phyloP scores from a whole-genome alignment of 2,329 filamentous ascomycete genomes.

The Rutstroemia sp. region DNA sequence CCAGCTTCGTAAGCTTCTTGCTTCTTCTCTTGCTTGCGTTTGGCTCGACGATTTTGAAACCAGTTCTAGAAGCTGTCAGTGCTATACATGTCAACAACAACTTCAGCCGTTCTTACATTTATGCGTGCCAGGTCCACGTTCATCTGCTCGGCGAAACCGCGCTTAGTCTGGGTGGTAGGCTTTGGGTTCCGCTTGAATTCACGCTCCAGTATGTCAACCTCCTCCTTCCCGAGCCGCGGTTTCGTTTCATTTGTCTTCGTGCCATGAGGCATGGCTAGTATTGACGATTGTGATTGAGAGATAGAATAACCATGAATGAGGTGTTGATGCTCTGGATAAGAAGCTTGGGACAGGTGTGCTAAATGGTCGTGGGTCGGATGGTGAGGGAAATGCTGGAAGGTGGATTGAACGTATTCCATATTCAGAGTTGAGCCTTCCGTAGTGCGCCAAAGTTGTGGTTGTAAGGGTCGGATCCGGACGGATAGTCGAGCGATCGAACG shows the following conservation, averaged over 20 bases:
- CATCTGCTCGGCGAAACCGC: constrained; percentile 53
- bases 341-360: constrained; percentile 10
- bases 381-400: constrained; percentile 8
- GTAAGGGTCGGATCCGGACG: neutral
- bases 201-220: constrained; percentile 50
- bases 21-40: constrained; percentile 48
- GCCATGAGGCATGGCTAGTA: constrained; percentile 19
- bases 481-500: neutral
- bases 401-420: constrained; percentile 25
- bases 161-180: constrained; percentile 54
- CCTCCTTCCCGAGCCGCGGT: constrained; percentile 45
- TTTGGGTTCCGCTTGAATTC: constrained; percentile 59
- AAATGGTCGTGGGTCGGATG: constrained; percentile 18
- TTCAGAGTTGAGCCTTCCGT: constrained; percentile 12
- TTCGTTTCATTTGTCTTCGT: constrained; percentile 27
- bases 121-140: constrained; percentile 56
- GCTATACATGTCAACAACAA: neutral
- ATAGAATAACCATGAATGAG: constrained; percentile 17
- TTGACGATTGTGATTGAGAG: constrained; percentile 28
- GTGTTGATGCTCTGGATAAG: constrained; percentile 15
- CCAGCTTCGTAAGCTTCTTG: constrained; percentile 42
- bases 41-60: constrained; percentile 59
- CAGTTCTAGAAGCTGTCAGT: constrained; percentile 44
- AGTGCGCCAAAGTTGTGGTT: neutral
- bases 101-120: constrained; percentile 40